Conservation (phyloP, 257 asterid genomes). For the Nyctanthes arbortristis region DNA sequence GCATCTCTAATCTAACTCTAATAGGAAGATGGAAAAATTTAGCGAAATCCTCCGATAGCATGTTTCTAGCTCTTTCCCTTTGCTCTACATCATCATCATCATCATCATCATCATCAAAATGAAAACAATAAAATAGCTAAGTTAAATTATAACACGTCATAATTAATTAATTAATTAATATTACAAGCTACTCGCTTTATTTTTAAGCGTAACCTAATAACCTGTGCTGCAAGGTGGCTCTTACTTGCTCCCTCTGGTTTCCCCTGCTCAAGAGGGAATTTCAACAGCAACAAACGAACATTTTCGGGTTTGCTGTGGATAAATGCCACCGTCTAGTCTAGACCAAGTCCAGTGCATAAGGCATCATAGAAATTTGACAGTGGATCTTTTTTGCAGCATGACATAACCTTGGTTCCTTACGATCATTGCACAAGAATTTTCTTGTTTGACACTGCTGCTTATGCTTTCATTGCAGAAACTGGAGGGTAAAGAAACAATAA, state of each 20-base stretch:
- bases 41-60: too few species aligned
- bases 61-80: too few species aligned
- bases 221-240: conserved; percentile 55
- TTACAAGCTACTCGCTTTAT: too few species aligned
- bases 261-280: conserved; percentile 9
- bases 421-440: conserved; percentile 51
- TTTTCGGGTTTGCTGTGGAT: conserved; percentile 30
- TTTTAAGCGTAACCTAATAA: conserved; percentile 15
- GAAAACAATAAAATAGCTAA: not conserved
- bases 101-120: too few species aligned
- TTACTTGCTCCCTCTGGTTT: conserved; percentile 18
- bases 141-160: too few species aligned
- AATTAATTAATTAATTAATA: too few species aligned
- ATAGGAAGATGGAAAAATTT: too few species aligned
- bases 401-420: conserved; percentile 50
- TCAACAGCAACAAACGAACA: not conserved
- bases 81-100: too few species aligned
- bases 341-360: conserved; percentile 48
- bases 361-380: conserved; percentile 50
- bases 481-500: too few species aligned
- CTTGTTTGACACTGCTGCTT: conserved; percentile 48
- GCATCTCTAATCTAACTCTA: too few species aligned
- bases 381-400: conserved; percentile 61
- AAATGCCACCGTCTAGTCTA: conserved; percentile 11
- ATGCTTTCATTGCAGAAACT: too few species aligned